These are phyloP conservation scores for Picochlorum sp. DNA, from an alignment of 139 green algal genomes.

Conservation along the genomic window DNA sequence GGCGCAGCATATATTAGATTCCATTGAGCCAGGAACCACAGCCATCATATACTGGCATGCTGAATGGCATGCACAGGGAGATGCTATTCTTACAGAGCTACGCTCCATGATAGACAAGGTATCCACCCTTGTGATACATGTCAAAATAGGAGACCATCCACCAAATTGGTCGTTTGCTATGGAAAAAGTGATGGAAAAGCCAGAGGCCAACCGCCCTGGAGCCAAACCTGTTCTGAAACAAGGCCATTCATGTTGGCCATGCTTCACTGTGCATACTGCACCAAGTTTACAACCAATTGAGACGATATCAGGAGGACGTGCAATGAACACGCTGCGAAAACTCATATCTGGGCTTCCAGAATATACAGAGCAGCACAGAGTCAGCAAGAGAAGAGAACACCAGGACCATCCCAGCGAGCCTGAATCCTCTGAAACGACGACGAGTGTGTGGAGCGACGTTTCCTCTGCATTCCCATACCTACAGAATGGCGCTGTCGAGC, in stretches of 20 bases:
- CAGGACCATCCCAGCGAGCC: too few species aligned
- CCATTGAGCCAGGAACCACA: not conserved
- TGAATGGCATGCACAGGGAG: slow-evolving; percentile 30
- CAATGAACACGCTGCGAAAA: slow-evolving; percentile 12
- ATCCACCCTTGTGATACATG: not conserved
- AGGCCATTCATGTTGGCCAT: slow-evolving; percentile 45
- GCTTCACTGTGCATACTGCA: slow-evolving; percentile 42
- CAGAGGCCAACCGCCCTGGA: not conserved
- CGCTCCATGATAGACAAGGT: slow-evolving; percentile 13
- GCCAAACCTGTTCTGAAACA: slow-evolving; percentile 35
- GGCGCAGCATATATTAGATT: slow-evolving; percentile 37
- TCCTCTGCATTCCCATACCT: too few species aligned
- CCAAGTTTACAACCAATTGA: slow-evolving; percentile 33
- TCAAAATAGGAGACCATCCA: slow-evolving; percentile 39
- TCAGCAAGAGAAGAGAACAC: too few species aligned
- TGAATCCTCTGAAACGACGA: too few species aligned
- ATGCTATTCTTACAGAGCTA: slow-evolving; percentile 14
- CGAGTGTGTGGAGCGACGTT: too few species aligned
- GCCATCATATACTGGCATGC: slow-evolving; percentile 52
- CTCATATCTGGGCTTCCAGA: not conserved
- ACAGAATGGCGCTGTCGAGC: too few species aligned
- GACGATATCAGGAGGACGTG: slow-evolving; percentile 14
- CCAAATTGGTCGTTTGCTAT: slow-evolving; percentile 35
- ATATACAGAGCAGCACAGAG: too few species aligned
- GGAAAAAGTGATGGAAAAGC: slow-evolving; percentile 38